These are phyloP conservation scores for Vicia villosa DNA, from an alignment of 306 rosid species.

Conservation along the genomic window DNA sequence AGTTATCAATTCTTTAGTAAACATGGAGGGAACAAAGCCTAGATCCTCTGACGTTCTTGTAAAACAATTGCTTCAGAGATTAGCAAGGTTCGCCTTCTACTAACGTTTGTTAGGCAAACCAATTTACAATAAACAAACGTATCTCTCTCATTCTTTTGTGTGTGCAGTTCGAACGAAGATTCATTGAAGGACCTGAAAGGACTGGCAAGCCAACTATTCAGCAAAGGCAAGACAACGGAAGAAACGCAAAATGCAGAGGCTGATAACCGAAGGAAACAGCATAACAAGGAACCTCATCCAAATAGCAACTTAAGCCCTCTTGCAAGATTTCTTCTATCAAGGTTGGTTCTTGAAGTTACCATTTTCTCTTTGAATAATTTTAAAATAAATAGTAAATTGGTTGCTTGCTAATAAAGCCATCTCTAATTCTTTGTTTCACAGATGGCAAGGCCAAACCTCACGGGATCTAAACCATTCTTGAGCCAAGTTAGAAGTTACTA, in stretches of 20 bases:
- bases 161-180: slow-evolving; percentile 76
- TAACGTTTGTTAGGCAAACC: not conserved
- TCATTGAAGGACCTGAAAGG: slow-evolving; percentile 81
- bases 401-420: slow-evolving; percentile 21
- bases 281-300: slow-evolving; percentile 64
- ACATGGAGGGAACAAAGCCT: slow-evolving; percentile 75
- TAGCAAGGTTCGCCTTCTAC: slow-evolving; percentile 69
- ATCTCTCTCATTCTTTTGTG: slow-evolving; percentile 18
- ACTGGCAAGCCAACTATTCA: slow-evolving; percentile 61
- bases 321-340: slow-evolving; percentile 95
- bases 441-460: slow-evolving; percentile 98
- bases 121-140: slow-evolving; percentile 1
- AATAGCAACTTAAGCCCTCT: slow-evolving; percentile 86
- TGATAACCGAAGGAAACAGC: slow-evolving; percentile 63
- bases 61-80: slow-evolving; percentile 70
- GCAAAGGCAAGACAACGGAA: slow-evolving; percentile 55
- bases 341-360: slow-evolving; percentile 72
- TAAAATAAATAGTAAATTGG: slow-evolving; percentile 10
- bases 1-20: slow-evolving; percentile 65
- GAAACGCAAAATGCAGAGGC: slow-evolving; percentile 55
- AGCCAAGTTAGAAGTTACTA: slow-evolving; percentile 40
- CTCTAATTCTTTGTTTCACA: slow-evolving; percentile 48
- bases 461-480: slow-evolving; percentile 73
- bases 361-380: slow-evolving; percentile 27
- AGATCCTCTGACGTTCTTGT: slow-evolving; percentile 78